A percentile compares a stretch with the other conserved stretches of the same genome.
These are phyloP conservation scores for Skeletonema tropicum DNA, from an alignment of 108 stramenopile species.

Conservation along the genomic window DNA sequence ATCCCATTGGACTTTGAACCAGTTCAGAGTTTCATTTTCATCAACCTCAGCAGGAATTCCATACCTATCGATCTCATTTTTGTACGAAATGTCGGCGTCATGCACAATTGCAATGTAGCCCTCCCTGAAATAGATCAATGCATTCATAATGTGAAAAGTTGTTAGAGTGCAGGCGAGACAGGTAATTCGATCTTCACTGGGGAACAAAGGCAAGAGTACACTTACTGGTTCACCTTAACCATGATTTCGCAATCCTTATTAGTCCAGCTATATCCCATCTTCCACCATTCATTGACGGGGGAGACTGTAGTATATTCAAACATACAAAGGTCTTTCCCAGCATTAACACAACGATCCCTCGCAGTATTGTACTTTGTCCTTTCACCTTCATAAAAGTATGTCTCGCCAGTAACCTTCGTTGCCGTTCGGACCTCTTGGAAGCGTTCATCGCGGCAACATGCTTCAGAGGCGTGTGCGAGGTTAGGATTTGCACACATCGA, in stretches of 20 bases:
- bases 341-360: slow-evolving; percentile 35
- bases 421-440: slow-evolving; percentile 24
- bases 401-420: slow-evolving; percentile 23
- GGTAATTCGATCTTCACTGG: background rate
- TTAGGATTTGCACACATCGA: slow-evolving; percentile 49
- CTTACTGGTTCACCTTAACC: slow-evolving; percentile 43
- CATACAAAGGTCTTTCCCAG: slow-evolving; percentile 33
- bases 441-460: slow-evolving; percentile 42
- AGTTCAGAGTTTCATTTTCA: slow-evolving; percentile 42
- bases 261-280: slow-evolving; percentile 46
- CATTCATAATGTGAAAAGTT: background rate
- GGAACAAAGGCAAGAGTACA: background rate
- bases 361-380: slow-evolving; percentile 51
- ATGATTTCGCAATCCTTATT: slow-evolving; percentile 36
- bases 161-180: background rate
- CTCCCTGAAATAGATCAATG: slow-evolving; percentile 13
- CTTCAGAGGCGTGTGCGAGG: slow-evolving; percentile 34
- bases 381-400: slow-evolving; percentile 51
- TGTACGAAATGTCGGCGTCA: slow-evolving; percentile 18
- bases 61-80: slow-evolving; percentile 3
- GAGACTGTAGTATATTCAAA: slow-evolving; percentile 4
- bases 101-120: slow-evolving; percentile 63
- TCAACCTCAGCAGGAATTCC: slow-evolving; percentile 41
- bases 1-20: slow-evolving; percentile 54
- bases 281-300: slow-evolving; percentile 15